Conservation (phyloP, 257 asterid genomes). For the Ocimum tenuiflorum region DNA sequence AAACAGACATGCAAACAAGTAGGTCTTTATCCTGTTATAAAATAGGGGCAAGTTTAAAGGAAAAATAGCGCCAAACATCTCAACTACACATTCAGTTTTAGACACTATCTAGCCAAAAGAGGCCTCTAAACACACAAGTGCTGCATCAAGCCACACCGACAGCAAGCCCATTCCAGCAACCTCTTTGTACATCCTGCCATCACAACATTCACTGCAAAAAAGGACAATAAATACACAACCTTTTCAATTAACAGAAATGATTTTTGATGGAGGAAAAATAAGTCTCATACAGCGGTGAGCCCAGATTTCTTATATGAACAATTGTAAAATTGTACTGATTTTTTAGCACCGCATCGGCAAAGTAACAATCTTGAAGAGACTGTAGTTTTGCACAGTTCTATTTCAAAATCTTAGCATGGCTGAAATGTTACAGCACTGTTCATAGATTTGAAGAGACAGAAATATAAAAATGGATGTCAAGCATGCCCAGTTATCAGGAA, state of each 20-base stretch:
- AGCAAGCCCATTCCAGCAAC: background rate
- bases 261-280: background rate
- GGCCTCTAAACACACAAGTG: background rate
- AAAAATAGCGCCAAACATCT: constrained; percentile 8
- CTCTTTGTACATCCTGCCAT: background rate
- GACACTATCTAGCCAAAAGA: constrained; percentile 16
- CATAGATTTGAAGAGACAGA: background rate
- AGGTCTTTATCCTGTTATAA: background rate
- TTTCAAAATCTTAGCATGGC: background rate
- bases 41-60: background rate
- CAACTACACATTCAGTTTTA: background rate
- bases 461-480: background rate
- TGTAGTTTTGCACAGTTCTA: background rate
- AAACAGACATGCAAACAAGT: background rate
- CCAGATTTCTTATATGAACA: background rate
- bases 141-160: constrained; percentile 14
- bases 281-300: background rate
- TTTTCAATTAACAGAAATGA: background rate
- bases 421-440: background rate
- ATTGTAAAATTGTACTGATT: background rate
- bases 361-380: background rate
- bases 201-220: constrained; percentile 24
- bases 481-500: background rate
- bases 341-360: background rate
- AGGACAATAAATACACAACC: background rate